Evolutionary conservation across 306 rosid species (phyloP).

Genomic region (Dicorynia guianensis): DNA sequence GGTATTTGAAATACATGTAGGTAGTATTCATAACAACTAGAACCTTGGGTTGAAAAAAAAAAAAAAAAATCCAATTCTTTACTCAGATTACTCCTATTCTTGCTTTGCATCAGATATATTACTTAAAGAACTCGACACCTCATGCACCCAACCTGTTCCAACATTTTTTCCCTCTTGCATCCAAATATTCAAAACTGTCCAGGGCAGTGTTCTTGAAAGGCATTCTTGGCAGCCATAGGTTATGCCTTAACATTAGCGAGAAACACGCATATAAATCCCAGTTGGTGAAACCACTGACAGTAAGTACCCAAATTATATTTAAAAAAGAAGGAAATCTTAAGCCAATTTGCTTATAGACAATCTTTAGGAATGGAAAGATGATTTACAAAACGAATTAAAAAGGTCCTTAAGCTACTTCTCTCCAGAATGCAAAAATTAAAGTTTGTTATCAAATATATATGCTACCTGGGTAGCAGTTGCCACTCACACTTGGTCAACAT

Average conservation of each 20-base stretch:
- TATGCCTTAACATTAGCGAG: not conserved
- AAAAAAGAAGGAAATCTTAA: not conserved
- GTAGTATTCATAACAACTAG: not conserved
- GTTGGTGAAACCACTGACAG: not conserved
- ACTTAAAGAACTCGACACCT: not conserved
- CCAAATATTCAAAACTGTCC: not conserved
- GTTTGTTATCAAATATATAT: not conserved
- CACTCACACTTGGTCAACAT: not conserved
- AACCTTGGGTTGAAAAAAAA: not conserved
- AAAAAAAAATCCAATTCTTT: not conserved
- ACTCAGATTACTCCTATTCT: not conserved
- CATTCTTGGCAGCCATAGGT: conserved; percentile 5
- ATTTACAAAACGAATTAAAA: not conserved
- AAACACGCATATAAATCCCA: not conserved
- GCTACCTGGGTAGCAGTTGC: not conserved
- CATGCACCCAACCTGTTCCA: not conserved
- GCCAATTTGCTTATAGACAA: not conserved
- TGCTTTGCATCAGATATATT: not conserved
- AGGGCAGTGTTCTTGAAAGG: not conserved
- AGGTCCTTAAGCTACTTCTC: conserved; percentile 13
- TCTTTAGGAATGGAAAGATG: not conserved
- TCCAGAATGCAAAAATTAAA: not conserved
- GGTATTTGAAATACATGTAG: not conserved
- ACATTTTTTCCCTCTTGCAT: not conserved
- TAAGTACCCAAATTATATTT: not conserved